phyloP scores from a whole-genome alignment of 2,329 filamentous ascomycete genomes.

The Epichloe festucae region DNA sequence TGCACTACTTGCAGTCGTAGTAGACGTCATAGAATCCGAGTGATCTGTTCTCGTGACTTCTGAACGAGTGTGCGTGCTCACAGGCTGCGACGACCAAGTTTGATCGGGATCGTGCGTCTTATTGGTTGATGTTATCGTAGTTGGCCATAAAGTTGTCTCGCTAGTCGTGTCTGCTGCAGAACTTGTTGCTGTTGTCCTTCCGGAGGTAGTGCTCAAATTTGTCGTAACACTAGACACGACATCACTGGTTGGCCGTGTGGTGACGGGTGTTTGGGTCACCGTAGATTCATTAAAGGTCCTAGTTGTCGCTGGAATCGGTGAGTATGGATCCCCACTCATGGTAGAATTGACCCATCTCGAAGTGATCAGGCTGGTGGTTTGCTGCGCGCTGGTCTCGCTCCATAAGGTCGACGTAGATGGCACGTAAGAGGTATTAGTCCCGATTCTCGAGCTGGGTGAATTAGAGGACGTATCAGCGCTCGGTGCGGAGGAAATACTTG shows the following conservation, averaged over 20 bases:
- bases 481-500: background rate
- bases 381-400: background rate
- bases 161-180: background rate
- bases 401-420: background rate
- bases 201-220: background rate
- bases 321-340: background rate
- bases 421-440: background rate
- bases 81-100: background rate
- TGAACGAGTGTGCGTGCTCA: background rate
- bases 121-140: background rate
- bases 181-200: background rate
- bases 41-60: background rate
- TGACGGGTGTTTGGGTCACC: background rate
- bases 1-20: background rate
- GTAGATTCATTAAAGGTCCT: background rate
- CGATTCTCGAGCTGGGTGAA: background rate
- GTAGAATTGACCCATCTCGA: conserved; percentile 1
- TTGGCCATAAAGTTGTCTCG: background rate
- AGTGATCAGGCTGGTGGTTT: background rate
- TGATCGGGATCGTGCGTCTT: background rate
- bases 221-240: background rate
- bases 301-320: background rate
- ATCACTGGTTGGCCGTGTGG: background rate
- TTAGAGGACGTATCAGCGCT: background rate
- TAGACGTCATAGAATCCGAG: background rate